A percentile compares a stretch with the other conserved stretches of the same genome.
phyloP scores from a whole-genome alignment of 345 rosid species.

The Salix viminalis region DNA sequence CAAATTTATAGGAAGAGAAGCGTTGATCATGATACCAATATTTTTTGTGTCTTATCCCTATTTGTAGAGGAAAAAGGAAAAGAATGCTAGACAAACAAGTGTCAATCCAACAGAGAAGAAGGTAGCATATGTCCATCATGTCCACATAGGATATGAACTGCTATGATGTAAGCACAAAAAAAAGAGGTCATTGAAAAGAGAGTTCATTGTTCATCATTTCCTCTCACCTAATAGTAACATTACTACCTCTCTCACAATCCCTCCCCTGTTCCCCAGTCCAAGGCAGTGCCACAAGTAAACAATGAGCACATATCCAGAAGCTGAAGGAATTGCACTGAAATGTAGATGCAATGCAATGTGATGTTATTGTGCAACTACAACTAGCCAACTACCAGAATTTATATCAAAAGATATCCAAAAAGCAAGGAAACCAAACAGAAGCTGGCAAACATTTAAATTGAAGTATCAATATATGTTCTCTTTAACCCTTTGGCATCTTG shows the following conservation, averaged over 20 bases:
- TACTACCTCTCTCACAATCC: background rate
- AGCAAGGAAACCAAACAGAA: background rate
- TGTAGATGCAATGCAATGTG: background rate
- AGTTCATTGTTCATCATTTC: background rate
- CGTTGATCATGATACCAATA: background rate
- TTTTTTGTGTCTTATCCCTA: background rate
- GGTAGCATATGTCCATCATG: background rate
- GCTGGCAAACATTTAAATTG: background rate
- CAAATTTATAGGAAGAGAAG: background rate
- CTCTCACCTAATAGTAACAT: background rate
- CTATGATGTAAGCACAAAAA: background rate
- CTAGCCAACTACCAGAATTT: background rate
- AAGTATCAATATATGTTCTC: background rate
- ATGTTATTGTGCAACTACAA: background rate
- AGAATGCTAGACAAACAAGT: background rate
- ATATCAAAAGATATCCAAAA: background rate
- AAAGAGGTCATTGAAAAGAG: background rate
- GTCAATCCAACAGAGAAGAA: background rate
- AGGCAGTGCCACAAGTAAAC: background rate
- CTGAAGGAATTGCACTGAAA: background rate
- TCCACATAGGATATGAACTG: background rate
- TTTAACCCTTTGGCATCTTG: conserved; percentile 2
- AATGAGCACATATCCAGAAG: background rate
- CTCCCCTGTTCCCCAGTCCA: background rate
- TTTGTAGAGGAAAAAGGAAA: background rate